These are phyloP conservation scores for Alternaria alternata DNA, from an alignment of 2,329 filamentous ascomycete genomes.

Conservation along the genomic window DNA sequence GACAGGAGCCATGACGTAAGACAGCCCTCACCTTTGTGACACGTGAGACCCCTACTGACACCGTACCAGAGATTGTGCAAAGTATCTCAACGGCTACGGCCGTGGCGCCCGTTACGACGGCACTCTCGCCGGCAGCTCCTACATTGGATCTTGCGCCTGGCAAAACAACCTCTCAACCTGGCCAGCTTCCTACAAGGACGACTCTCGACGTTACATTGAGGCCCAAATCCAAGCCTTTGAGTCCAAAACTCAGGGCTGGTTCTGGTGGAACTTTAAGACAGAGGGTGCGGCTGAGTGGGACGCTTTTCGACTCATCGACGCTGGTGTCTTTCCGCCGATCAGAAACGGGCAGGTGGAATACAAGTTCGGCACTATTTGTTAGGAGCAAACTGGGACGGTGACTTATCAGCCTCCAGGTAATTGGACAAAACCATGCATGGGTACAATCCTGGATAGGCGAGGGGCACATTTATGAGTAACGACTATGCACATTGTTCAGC, in stretches of 20 bases:
- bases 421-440: not conserved
- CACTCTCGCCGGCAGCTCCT: constrained; percentile 56
- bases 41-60: constrained; percentile 1
- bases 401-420: not conserved
- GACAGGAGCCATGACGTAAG: constrained; percentile 69
- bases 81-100: constrained; percentile 62
- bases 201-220: constrained; percentile 62
- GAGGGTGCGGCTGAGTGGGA: constrained; percentile 64
- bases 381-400: constrained; percentile 13
- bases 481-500: constrained; percentile 5
- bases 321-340: constrained; percentile 59
- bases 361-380: constrained; percentile 31
- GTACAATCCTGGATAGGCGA: not conserved
- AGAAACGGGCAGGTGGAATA: constrained; percentile 30
- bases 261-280: constrained; percentile 69
- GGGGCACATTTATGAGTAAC: not conserved
- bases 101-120: constrained; percentile 69
- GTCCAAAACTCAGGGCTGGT: constrained; percentile 61
- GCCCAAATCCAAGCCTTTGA: constrained; percentile 64
- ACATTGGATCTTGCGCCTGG: constrained; percentile 63
- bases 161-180: constrained; percentile 61
- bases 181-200: constrained; percentile 54
- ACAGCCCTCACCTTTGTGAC: not conserved
- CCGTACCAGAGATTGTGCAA: constrained; percentile 57
- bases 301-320: constrained; percentile 58